These are phyloP conservation scores for Flaveria ramosissima DNA, from an alignment of 129 eudicot genomes.

Conservation along the genomic window DNA sequence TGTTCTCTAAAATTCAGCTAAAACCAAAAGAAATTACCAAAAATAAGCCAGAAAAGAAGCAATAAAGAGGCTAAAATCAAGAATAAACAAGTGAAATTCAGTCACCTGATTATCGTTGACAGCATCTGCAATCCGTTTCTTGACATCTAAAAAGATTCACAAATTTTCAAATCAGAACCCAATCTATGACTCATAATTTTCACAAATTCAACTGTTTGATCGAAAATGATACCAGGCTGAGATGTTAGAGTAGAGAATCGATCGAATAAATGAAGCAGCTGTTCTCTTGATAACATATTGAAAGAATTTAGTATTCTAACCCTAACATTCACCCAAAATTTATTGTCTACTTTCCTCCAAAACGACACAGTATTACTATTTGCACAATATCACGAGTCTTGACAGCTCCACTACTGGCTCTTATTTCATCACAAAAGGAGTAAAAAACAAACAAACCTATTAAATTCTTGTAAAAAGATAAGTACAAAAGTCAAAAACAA, in stretches of 20 bases:
- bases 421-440: slow-evolving; percentile 6
- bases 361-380: slow-evolving; percentile 31
- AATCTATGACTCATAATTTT: background rate
- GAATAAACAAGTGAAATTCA: background rate
- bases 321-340: background rate
- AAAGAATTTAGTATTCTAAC: slow-evolving; percentile 10
- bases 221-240: slow-evolving; percentile 53
- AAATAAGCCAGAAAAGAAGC: slow-evolving; percentile 6
- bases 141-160: slow-evolving; percentile 56
- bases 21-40: background rate
- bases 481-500: no score
- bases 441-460: background rate
- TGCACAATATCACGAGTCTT: background rate
- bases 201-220: background rate
- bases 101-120: slow-evolving; percentile 77
- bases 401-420: slow-evolving; percentile 23
- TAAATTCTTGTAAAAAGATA: background rate
- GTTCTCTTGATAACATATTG: slow-evolving; percentile 70
- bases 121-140: slow-evolving; percentile 85
- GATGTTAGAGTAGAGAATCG: slow-evolving; percentile 65
- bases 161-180: background rate
- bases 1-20: background rate
- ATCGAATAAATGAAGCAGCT: slow-evolving; percentile 70
- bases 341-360: background rate
- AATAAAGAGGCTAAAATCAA: background rate